Percentiles rank a stretch among this genome's conserved stretches.
Conservation (phyloP, 345 rosid species). For the Excoecaria cochinchinensis region DNA sequence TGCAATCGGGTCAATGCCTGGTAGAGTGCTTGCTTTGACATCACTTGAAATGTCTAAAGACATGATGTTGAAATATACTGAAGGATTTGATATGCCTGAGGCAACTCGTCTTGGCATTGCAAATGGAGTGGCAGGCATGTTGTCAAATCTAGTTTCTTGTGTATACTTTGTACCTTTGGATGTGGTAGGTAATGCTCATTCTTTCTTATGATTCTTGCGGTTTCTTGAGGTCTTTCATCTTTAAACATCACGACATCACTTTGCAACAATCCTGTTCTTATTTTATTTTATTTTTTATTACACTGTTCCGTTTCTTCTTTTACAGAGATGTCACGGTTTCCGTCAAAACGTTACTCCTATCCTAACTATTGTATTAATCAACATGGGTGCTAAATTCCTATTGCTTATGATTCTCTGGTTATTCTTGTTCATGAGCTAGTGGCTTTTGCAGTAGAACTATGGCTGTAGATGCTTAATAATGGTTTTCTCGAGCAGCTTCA, state of each 20-base stretch:
- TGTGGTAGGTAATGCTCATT: slow-evolving; percentile 45
- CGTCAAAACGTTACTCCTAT: no score
- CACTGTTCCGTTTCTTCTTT: no score
- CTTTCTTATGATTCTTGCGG: slow-evolving; percentile 11
- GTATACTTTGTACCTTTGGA: slow-evolving; percentile 62
- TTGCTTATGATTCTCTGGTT: no score
- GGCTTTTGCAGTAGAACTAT: no score
- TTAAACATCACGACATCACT: background rate
- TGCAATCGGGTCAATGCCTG: slow-evolving; percentile 59
- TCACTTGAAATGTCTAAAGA: slow-evolving; percentile 64
- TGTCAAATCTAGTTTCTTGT: slow-evolving; percentile 58
- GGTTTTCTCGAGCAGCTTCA: no score
- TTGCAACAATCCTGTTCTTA: background rate
- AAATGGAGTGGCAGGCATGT: slow-evolving; percentile 65
- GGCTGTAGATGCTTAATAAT: no score
- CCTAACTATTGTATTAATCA: no score
- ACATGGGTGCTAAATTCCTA: no score
- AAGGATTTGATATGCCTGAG: slow-evolving; percentile 45
- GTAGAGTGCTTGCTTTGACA: slow-evolving; percentile 55
- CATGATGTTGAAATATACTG: slow-evolving; percentile 43
- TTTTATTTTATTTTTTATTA: no score
- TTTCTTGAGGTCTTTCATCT: background rate
- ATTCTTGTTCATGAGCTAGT: no score
- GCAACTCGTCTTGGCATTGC: slow-evolving; percentile 56
- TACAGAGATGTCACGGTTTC: no score